phyloP scores from a whole-genome alignment of 345 rosid genomes.

The Hibiscus syriacus region DNA sequence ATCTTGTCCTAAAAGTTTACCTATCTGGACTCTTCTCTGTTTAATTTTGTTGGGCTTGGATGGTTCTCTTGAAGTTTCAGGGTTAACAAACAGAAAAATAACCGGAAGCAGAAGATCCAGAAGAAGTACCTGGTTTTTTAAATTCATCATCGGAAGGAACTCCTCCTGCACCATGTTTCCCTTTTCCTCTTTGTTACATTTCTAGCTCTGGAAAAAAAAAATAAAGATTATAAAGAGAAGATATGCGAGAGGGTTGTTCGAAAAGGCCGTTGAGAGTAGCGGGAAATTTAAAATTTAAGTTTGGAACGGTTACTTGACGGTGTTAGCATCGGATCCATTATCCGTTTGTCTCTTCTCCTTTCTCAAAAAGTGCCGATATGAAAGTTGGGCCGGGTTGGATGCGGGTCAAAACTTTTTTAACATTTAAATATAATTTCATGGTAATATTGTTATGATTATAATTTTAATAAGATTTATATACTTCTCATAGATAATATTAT shows the following conservation, averaged over 20 bases:
- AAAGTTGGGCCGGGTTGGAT: neutral
- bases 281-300: neutral
- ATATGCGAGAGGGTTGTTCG: too few species aligned
- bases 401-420: neutral
- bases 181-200: too few species aligned
- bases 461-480: too few species aligned
- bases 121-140: slow-evolving; percentile 3
- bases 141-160: neutral
- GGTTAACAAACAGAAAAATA: neutral
- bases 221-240: neutral
- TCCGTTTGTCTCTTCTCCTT: neutral
- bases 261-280: neutral
- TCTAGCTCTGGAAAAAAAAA: neutral
- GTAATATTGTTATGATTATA: too few species aligned
- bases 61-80: neutral
- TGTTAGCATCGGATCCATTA: neutral
- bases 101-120: neutral
- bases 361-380: too few species aligned
- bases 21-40: neutral
- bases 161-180: too few species aligned
- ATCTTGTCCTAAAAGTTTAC: neutral
- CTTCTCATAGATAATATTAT: too few species aligned
- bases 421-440: too few species aligned
- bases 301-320: neutral
- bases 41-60: neutral